phyloP scores from a whole-genome alignment of 2,329 filamentous ascomycete species.

The Apiospora aurea region DNA sequence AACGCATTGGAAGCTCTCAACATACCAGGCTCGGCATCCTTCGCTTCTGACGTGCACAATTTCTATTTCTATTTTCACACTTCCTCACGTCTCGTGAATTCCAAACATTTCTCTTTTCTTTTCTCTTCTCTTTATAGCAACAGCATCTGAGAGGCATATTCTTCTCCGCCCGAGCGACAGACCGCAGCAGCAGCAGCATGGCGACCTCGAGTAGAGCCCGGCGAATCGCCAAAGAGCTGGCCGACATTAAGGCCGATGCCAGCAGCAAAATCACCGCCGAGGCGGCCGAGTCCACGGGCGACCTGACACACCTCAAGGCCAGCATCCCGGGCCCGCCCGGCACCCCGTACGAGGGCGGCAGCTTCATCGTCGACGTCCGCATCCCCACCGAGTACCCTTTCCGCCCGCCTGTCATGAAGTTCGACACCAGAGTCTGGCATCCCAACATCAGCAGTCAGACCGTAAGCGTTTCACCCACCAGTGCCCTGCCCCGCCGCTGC shows the following conservation, averaged over 20 bases:
- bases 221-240: constrained; percentile 77
- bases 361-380: constrained; percentile 81
- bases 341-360: constrained; percentile 90
- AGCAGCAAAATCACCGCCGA: constrained; percentile 77
- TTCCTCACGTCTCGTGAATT: not conserved
- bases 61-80: not conserved
- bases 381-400: constrained; percentile 94
- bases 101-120: not conserved
- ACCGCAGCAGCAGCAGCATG: constrained; percentile 19
- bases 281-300: constrained; percentile 64
- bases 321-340: constrained; percentile 87
- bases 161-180: not conserved
- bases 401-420: constrained; percentile 88
- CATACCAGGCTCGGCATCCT: not conserved
- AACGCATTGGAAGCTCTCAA: not conserved
- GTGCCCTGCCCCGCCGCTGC: too few species aligned
- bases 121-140: not conserved
- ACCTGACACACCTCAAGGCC: constrained; percentile 83
- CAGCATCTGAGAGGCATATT: not conserved
- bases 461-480: constrained; percentile 59
- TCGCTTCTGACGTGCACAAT: not conserved
- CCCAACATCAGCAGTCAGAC: constrained; percentile 96
- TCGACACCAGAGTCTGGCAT: constrained; percentile 95
- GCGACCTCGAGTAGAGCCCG: constrained; percentile 57
- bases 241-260: constrained; percentile 75